Percentiles rank a stretch among this genome's conserved stretches.
These are phyloP conservation scores for Populus tremula DNA, from an alignment of 345 rosid genomes.

Conservation along the genomic window DNA sequence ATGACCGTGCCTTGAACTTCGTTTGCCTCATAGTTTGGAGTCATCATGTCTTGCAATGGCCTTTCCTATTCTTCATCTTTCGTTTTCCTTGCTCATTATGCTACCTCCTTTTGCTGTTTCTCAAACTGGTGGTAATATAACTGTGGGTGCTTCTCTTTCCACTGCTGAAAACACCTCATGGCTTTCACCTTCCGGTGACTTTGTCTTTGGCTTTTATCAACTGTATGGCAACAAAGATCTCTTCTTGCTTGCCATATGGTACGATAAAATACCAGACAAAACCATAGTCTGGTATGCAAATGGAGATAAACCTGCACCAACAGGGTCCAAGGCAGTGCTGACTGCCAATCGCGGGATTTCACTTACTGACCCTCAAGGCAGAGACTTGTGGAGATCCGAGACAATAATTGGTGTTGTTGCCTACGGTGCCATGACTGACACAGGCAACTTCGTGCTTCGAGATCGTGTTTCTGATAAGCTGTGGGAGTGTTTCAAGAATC, in stretches of 20 bases:
- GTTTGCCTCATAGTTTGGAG: too few species aligned
- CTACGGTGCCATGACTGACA: slow-evolving; percentile 26
- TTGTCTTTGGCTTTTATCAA: slow-evolving; percentile 36
- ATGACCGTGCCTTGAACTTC: too few species aligned
- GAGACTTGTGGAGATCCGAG: slow-evolving; percentile 24
- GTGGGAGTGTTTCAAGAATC: slow-evolving; percentile 37
- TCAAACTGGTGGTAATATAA: neutral
- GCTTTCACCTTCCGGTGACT: slow-evolving; percentile 31
- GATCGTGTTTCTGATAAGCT: slow-evolving; percentile 1
- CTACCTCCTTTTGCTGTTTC: neutral
- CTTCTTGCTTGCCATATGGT: slow-evolving; percentile 38
- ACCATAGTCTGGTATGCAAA: slow-evolving; percentile 38
- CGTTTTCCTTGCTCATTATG: neutral
- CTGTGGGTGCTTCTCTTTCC: slow-evolving; percentile 2
- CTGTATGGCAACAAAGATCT: slow-evolving; percentile 6
- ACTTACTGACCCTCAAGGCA: slow-evolving; percentile 24
- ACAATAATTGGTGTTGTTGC: neutral
- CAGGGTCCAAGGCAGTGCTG: slow-evolving; percentile 26
- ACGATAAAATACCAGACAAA: slow-evolving; percentile 22
- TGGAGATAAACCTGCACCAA: slow-evolving; percentile 12
- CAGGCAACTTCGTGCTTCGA: slow-evolving; percentile 27
- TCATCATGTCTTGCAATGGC: neutral
- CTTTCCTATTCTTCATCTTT: neutral
- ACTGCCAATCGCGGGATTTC: slow-evolving; percentile 18
- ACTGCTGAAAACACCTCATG: slow-evolving; percentile 5